Evolutionary conservation across 805 yeast species (phyloP).

Genomic region (Starmerella sirachaensis): DNA sequence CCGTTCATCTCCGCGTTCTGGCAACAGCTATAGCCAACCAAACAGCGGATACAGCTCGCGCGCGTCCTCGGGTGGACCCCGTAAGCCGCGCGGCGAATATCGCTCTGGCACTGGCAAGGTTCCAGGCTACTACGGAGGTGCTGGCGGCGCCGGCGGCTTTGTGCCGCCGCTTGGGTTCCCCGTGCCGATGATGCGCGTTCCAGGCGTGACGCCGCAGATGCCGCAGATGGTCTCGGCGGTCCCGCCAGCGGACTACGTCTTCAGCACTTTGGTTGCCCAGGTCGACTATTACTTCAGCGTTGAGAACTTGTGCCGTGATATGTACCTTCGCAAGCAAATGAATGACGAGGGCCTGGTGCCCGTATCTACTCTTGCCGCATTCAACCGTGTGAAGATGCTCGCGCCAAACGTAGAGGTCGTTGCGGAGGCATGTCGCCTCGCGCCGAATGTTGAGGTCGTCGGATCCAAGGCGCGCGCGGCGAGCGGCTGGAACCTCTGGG

Average conservation of each 20-base stretch:
- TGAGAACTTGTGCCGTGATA: slow-evolving; percentile 78
- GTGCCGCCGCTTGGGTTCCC: slow-evolving; percentile 6
- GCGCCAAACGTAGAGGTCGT: slow-evolving; percentile 45
- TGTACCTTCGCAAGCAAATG: slow-evolving; percentile 73
- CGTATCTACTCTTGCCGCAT: slow-evolving; percentile 48
- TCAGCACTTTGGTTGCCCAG: slow-evolving; percentile 39
- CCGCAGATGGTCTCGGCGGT: slow-evolving; percentile 2
- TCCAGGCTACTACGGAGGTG: slow-evolving; percentile 9
- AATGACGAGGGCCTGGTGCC: slow-evolving; percentile 62
- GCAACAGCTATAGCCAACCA: too few species aligned
- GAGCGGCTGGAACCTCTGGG: slow-evolving; percentile 53
- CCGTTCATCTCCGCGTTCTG: too few species aligned
- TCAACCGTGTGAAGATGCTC: slow-evolving; percentile 62
- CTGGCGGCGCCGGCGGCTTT: too few species aligned
- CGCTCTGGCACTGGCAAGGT: slow-evolving; percentile 3
- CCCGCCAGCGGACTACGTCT: slow-evolving; percentile 9
- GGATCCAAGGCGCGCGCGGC: slow-evolving; percentile 52
- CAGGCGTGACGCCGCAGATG: slow-evolving; percentile 4
- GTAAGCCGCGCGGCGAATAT: slow-evolving; percentile 5
- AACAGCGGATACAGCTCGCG: too few species aligned
- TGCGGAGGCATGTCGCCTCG: slow-evolving; percentile 41
- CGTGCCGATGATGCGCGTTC: slow-evolving; percentile 13
- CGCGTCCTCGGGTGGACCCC: slow-evolving; percentile 9
- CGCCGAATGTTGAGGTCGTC: slow-evolving; percentile 42
- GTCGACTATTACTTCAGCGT: slow-evolving; percentile 82